Conservation (phyloP, 768 basidiomycete genomes). For the Inosperma sp. region DNA sequence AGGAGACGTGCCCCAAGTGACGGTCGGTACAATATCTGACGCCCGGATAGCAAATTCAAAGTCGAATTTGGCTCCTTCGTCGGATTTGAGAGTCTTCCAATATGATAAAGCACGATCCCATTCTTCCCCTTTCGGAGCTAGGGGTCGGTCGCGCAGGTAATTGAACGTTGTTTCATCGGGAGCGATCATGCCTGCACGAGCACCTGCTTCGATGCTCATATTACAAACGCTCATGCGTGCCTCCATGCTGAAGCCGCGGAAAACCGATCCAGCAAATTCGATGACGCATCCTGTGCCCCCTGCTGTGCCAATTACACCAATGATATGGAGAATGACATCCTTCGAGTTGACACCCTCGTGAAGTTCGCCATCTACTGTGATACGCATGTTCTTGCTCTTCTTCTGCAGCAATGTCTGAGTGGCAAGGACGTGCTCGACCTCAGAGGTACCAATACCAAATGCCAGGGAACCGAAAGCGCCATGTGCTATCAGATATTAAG, state of each 20-base stretch:
- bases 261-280: slow-evolving; percentile 87
- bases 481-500: slow-evolving; percentile 49
- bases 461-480: slow-evolving; percentile 92
- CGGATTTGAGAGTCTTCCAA: slow-evolving; percentile 75
- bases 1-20: slow-evolving; percentile 92
- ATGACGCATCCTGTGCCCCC: slow-evolving; percentile 90
- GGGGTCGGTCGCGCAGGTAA: slow-evolving; percentile 76
- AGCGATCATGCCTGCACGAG: slow-evolving; percentile 89
- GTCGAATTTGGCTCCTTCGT: slow-evolving; percentile 82
- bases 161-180: slow-evolving; percentile 84
- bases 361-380: slow-evolving; percentile 79
- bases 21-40: slow-evolving; percentile 82
- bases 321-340: slow-evolving; percentile 87
- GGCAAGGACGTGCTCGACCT: slow-evolving; percentile 91
- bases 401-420: slow-evolving; percentile 86
- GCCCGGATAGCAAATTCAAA: slow-evolving; percentile 75
- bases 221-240: slow-evolving; percentile 89
- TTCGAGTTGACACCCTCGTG: slow-evolving; percentile 82
- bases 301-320: slow-evolving; percentile 89
- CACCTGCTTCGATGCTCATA: slow-evolving; percentile 94
- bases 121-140: slow-evolving; percentile 76
- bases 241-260: slow-evolving; percentile 83
- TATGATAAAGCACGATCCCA: slow-evolving; percentile 86
- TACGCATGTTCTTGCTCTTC: slow-evolving; percentile 90
- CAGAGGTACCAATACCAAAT: slow-evolving; percentile 91